Evolutionary conservation across 164 flowering plant genomes (phyloP).

Genomic region (Taxillus chinensis): DNA sequence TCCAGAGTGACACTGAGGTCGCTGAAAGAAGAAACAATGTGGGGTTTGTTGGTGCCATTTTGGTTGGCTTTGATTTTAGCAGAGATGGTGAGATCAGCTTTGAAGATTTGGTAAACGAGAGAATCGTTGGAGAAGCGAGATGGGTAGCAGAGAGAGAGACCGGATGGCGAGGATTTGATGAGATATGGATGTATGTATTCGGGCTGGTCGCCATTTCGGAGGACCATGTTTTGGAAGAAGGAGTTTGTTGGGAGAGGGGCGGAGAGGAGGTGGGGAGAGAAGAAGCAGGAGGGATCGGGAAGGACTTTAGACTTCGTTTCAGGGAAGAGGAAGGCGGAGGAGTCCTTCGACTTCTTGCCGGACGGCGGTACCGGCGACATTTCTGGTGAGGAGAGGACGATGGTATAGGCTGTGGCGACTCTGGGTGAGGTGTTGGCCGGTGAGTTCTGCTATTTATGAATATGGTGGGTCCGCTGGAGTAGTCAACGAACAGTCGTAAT

Average conservation of each 20-base stretch:
- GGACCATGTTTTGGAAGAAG: conserved; percentile 84
- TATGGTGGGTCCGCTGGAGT: too few species aligned
- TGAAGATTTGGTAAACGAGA: conserved; percentile 55
- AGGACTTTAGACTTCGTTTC: conserved; percentile 51
- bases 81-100: conserved; percentile 59
- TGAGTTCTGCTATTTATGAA: not conserved
- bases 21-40: conserved; percentile 44
- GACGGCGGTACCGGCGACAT: conserved; percentile 8
- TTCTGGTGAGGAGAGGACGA: conserved; percentile 6
- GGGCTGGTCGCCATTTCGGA: conserved; percentile 80
- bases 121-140: conserved; percentile 35
- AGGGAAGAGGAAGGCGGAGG: conserved; percentile 49
- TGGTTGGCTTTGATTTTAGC: conserved; percentile 11
- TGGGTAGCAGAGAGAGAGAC: conserved; percentile 72
- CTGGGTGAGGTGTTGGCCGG: not conserved
- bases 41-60: conserved; percentile 10
- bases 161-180: conserved; percentile 53
- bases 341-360: not conserved
- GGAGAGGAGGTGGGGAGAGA: conserved; percentile 62
- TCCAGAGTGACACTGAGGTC: conserved; percentile 78
- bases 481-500: too few species aligned
- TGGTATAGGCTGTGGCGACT: not conserved
- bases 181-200: conserved; percentile 92
- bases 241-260: conserved; percentile 88
- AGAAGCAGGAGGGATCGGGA: conserved; percentile 77